phyloP scores from a whole-genome alignment of 176 grass and related monocot genomes.

The Zizania latifolia region DNA sequence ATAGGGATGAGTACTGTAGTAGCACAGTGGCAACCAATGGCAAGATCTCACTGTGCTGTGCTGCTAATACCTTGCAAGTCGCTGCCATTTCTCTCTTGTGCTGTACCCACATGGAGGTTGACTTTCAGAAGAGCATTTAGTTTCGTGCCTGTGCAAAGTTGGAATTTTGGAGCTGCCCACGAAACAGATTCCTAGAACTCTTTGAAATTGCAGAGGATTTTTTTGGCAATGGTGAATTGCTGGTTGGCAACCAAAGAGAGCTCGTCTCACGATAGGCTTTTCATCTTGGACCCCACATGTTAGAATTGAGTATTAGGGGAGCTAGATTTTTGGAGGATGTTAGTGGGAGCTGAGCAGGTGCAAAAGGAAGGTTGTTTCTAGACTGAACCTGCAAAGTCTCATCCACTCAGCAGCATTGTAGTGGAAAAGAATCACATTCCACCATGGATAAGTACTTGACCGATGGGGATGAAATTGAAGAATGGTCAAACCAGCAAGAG shows the following conservation, averaged over 20 bases:
- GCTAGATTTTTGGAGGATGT: not conserved
- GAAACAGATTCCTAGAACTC: not conserved
- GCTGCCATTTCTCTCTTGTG: not conserved
- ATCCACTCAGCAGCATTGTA: constrained; percentile 16
- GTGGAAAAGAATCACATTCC: constrained; percentile 36
- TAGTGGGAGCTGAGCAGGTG: constrained; percentile 28
- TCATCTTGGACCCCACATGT: not conserved
- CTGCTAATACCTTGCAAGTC: not conserved
- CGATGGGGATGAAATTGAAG: not conserved
- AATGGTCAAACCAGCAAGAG: not conserved
- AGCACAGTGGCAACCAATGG: not conserved
- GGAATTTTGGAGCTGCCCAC: not conserved
- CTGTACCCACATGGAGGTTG: constrained; percentile 25
- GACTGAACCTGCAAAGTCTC: constrained; percentile 12
- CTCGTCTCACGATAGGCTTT: not conserved
- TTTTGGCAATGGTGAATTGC: not conserved
- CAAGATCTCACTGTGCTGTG: constrained; percentile 15
- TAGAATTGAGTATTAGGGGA: not conserved
- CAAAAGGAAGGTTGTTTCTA: constrained; percentile 9
- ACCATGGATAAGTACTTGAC: constrained; percentile 5
- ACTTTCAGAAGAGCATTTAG: constrained; percentile 22
- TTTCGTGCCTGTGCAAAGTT: not conserved
- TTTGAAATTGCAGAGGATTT: not conserved
- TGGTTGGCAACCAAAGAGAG: not conserved
- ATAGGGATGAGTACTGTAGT: not conserved